phyloP scores from a whole-genome alignment of 2,329 filamentous ascomycete species.

The Balansia obtecta region DNA sequence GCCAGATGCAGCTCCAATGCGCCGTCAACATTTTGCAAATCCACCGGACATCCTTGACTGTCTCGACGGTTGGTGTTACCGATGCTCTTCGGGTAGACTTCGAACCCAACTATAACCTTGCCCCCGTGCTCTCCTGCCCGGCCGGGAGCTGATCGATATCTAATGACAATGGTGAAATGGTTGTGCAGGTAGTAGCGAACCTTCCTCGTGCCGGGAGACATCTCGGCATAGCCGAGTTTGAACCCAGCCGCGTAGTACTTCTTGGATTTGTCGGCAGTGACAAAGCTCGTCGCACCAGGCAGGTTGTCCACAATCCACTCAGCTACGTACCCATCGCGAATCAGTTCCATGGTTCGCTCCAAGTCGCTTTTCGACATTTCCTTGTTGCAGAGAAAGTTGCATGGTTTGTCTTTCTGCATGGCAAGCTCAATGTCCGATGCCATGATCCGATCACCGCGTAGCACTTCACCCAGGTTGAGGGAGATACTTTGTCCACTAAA shows the following conservation, averaged over 20 bases:
- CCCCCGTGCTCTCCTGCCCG: conserved; percentile 55
- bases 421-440: conserved; percentile 71
- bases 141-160: conserved; percentile 61
- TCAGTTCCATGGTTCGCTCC: conserved; percentile 55
- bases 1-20: conserved; percentile 58
- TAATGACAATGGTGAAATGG: conserved; percentile 74
- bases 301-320: conserved; percentile 93
- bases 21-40: conserved; percentile 49
- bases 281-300: conserved; percentile 77
- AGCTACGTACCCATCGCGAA: conserved; percentile 69
- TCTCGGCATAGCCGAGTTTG: conserved; percentile 70
- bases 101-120: conserved; percentile 77
- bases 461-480: conserved; percentile 75
- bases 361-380: conserved; percentile 53
- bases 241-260: conserved; percentile 89
- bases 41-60: conserved; percentile 52
- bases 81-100: conserved; percentile 81
- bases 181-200: conserved; percentile 71
- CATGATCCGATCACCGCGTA: conserved; percentile 76
- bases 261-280: conserved; percentile 69
- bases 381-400: conserved; percentile 58
- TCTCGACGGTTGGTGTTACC: conserved; percentile 46
- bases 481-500: conserved; percentile 67
- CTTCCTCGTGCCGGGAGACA: conserved; percentile 43
- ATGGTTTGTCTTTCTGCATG: conserved; percentile 65